Percentiles rank a stretch among this genome's conserved stretches.
Conservation (phyloP, 2,329 filamentous ascomycete species). For the Diaporthe ampelina region DNA sequence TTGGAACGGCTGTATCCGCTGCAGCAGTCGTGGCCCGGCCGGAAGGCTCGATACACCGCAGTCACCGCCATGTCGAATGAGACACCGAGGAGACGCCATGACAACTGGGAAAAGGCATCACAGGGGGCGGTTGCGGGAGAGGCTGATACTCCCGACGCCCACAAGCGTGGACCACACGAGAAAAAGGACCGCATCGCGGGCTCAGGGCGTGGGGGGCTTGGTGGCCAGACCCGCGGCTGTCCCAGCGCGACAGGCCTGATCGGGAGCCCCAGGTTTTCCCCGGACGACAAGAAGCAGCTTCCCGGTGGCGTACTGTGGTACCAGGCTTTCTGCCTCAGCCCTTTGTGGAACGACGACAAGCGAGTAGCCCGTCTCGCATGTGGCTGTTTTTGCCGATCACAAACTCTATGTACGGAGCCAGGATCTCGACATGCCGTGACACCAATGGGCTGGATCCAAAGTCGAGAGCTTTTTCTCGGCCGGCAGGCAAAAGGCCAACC, state of each 20-base stretch:
- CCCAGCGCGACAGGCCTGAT: constrained; percentile 1
- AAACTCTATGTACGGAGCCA: constrained; percentile 19
- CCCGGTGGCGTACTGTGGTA: constrained; percentile 23
- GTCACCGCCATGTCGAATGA: constrained; percentile 33
- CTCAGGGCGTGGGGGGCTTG: constrained; percentile 5
- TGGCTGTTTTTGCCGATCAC: constrained; percentile 16
- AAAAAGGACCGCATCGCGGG: constrained; percentile 17
- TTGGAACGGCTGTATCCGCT: constrained; percentile 12
- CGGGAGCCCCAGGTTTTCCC: constrained; percentile 23
- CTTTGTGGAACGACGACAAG: constrained; percentile 27
- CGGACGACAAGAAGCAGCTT: constrained; percentile 16
- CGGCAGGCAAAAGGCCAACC: constrained; percentile 5
- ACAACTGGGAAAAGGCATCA: constrained; percentile 10
- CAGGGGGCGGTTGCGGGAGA: constrained; percentile 9
- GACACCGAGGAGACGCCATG: constrained; percentile 18
- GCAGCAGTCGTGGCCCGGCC: constrained; percentile 24
- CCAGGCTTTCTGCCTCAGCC: constrained; percentile 7
- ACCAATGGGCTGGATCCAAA: constrained; percentile 17
- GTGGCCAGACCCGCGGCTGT: constrained; percentile 25
- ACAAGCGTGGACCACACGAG: constrained; percentile 26
- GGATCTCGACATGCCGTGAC: constrained; percentile 28
- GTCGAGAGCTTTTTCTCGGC: neutral
- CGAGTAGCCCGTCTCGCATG: constrained; percentile 25
- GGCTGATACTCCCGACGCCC: constrained; percentile 25
- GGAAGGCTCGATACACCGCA: constrained; percentile 26